phyloP scores from a whole-genome alignment of 2,329 filamentous ascomycete genomes.

The Diaporthe ilicicola region DNA sequence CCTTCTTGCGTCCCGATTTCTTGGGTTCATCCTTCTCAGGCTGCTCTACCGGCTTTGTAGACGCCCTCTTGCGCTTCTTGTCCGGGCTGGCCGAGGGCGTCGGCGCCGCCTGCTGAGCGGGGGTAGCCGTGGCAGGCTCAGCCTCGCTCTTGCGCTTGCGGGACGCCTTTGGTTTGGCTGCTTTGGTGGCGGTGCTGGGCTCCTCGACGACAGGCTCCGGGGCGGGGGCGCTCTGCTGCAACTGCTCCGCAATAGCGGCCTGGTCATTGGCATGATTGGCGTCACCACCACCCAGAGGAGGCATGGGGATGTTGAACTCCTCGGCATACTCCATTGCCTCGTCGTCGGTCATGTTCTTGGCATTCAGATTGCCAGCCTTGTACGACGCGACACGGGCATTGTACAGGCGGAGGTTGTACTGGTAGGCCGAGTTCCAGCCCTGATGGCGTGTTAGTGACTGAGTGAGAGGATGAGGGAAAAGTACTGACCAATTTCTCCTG shows the following conservation, averaged over 20 bases:
- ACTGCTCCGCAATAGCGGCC: constrained; percentile 67
- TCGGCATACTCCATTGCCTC: constrained; percentile 70
- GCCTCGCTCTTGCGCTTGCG: constrained; percentile 65
- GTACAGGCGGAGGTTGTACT: constrained; percentile 73
- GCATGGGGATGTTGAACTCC: constrained; percentile 62
- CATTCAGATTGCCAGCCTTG: constrained; percentile 65
- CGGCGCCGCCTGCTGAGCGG: constrained; percentile 36
- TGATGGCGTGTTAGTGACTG: constrained; percentile 35
- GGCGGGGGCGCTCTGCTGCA: constrained; percentile 54
- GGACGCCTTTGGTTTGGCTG: constrained; percentile 60
- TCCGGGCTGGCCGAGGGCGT: constrained; percentile 61
- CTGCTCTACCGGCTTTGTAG: constrained; percentile 59
- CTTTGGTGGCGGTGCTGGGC: constrained; percentile 55
- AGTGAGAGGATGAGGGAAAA: not conserved
- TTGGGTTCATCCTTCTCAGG: constrained; percentile 64
- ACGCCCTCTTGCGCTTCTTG: constrained; percentile 69
- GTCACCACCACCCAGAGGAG: constrained; percentile 55
- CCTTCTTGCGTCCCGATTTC: constrained; percentile 69
- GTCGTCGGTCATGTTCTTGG: constrained; percentile 69
- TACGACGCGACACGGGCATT: constrained; percentile 72
- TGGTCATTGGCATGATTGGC: constrained; percentile 57
- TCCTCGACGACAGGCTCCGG: constrained; percentile 52
- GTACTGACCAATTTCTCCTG: constrained; percentile 70
- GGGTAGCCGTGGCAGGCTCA: constrained; percentile 48
- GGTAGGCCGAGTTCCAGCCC: constrained; percentile 73